Percentiles rank a stretch among this genome's conserved stretches.
Conservation (phyloP, 768 basidiomycete species). For the Psilocybe cyanescens region DNA sequence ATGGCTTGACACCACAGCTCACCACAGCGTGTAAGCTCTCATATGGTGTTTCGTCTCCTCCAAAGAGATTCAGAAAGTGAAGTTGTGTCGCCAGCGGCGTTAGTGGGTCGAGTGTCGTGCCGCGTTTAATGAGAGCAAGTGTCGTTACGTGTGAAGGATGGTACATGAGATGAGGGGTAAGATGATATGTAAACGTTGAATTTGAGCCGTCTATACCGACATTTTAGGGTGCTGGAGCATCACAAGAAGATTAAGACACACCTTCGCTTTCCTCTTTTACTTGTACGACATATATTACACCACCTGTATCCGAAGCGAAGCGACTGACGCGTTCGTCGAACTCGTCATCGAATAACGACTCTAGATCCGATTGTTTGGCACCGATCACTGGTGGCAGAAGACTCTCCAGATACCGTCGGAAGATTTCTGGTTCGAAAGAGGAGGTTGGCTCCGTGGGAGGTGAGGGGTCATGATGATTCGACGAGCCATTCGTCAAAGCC, state of each 20-base stretch:
- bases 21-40: conserved; percentile 96
- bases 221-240: conserved; percentile 13
- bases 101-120: conserved; percentile 79
- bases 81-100: conserved; percentile 83
- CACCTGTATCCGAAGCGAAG: conserved; percentile 78
- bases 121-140: conserved; percentile 94
- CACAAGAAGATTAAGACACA: conserved; percentile 32
- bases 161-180: conserved; percentile 79
- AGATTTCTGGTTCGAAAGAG: conserved; percentile 69
- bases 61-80: conserved; percentile 91
- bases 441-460: conserved; percentile 18
- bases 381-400: conserved; percentile 85
- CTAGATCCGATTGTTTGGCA: conserved; percentile 66
- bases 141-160: conserved; percentile 81
- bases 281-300: conserved; percentile 84
- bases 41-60: conserved; percentile 88
- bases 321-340: conserved; percentile 77
- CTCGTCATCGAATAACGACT: conserved; percentile 68
- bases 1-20: conserved; percentile 94
- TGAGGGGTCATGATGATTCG: conserved; percentile 23
- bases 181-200: conserved; percentile 65
- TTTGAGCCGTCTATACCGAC: conserved; percentile 59
- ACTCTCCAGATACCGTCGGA: conserved; percentile 70
- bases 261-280: conserved; percentile 76
- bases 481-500: conserved; percentile 25